Evolutionary conservation across 495 filamentous ascomycete species (phyloP).

Genomic region (Penicillium pulvis): DNA sequence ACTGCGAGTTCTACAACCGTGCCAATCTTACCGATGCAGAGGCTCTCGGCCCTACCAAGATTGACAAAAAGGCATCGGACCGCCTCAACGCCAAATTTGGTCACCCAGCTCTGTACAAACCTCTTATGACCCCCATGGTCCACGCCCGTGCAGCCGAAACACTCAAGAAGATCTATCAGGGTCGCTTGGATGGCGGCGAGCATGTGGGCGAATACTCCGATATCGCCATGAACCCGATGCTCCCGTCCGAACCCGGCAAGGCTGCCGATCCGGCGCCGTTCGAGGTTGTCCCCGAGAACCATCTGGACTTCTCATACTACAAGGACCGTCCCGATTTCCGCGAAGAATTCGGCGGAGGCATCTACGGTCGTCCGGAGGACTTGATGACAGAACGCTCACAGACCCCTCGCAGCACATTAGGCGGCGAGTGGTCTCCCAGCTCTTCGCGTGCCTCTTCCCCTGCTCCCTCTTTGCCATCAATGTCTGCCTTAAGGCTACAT

Average conservation of each 20-base stretch:
- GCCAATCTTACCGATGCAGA: conserved; percentile 60
- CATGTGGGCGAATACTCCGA: conserved; percentile 68
- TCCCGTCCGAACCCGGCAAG: conserved; percentile 73
- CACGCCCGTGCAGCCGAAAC: conserved; percentile 84
- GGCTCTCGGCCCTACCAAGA: conserved; percentile 45
- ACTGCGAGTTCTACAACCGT: conserved; percentile 75
- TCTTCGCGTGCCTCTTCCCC: conserved; percentile 53
- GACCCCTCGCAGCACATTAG: conserved; percentile 60
- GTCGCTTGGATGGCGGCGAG: conserved; percentile 68
- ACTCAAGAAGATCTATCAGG: conserved; percentile 77
- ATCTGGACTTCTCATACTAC: conserved; percentile 92
- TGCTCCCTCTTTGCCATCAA: conserved; percentile 36
- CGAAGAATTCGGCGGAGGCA: conserved; percentile 79
- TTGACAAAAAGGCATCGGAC: conserved; percentile 60
- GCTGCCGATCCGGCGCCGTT: conserved; percentile 56
- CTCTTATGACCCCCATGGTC: conserved; percentile 94
- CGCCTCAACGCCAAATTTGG: conserved; percentile 81
- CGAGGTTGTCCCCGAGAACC: conserved; percentile 84
- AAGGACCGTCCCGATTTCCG: conserved; percentile 88
- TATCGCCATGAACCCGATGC: conserved; percentile 79
- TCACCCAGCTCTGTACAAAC: conserved; percentile 86
- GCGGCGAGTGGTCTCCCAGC: conserved; percentile 42
- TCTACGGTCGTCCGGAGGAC: conserved; percentile 71
- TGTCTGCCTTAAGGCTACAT: conserved; percentile 29
- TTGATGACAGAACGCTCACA: conserved; percentile 63